Base-by-base conservation (phyloP, 306 rosid species). In the Ammopiptanthus mongolicus region DNA sequence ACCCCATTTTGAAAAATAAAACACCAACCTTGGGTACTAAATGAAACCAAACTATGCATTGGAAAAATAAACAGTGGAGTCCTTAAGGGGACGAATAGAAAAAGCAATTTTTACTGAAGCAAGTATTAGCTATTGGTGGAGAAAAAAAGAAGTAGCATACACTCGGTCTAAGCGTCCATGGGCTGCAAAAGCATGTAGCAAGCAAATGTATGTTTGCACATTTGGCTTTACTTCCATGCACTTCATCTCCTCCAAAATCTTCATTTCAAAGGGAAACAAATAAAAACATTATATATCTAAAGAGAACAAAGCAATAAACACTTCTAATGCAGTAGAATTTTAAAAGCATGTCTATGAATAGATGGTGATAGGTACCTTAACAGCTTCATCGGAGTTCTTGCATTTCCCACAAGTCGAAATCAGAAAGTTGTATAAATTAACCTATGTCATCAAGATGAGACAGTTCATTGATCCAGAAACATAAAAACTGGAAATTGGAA, bases 171-270 rank as follows among this genome's bases (percentile, higher is more conserved):
- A 18, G 53, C 93, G 88, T 65, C 97, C 99, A 59, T 86, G 77
- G 12, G 96, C 86, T 52, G 99, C 99, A 76, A 96, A 95, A 50
- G 97, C 90, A 78, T 92, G 83, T n/a, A 95, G 89, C 69, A 95
- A 87, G 83, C 97, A 95, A 81, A 89, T 70, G 78, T 84, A 95
- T 47, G 97, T 92, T 69, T 89, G 97, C 17, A 84, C 84, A 83
- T 79, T 87, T 55, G 99, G 97, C 88, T 90, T 90, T 79, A 90
- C 89, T 56, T 90, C 90, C 81, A 74, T 59, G 63, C 60, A 79
- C 87, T 89, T 92, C 97, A 92, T 95, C 80, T 95, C 97, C 75
- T 92, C 99, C 86, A 88, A 89, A 66, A 92, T 76, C 99, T 95
- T 67, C 80, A 74, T 68, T 67, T 61, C 33, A 59, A 36, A 61